Conservation (phyloP, 371 early-diverging fungal species). For the Mortierella sp. region DNA sequence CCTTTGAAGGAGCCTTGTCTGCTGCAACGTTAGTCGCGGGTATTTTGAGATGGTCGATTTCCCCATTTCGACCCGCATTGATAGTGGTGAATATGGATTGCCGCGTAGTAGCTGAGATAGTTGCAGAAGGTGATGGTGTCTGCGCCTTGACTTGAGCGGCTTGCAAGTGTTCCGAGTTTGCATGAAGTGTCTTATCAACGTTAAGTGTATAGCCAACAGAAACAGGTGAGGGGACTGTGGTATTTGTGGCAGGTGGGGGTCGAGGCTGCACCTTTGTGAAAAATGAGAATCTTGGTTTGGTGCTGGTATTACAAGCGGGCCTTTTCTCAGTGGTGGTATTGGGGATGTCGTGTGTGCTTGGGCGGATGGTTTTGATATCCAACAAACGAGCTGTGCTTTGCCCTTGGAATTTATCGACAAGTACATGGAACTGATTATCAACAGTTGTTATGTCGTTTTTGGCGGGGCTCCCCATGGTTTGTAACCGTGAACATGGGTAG, state of each 20-base stretch:
- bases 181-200: not conserved
- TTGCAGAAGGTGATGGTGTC: slow-evolving; percentile 7
- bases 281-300: slow-evolving; percentile 14
- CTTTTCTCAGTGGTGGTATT: not conserved
- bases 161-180: not conserved
- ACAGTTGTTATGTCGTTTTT: not conserved
- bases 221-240: not conserved
- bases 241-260: not conserved
- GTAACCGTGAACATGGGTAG: not conserved
- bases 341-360: not conserved
- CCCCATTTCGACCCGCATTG: slow-evolving; percentile 5
- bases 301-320: not conserved
- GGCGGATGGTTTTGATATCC: not conserved
- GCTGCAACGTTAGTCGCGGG: slow-evolving; percentile 10
- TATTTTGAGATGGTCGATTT: slow-evolving; percentile 6
- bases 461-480: not conserved
- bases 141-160: not conserved
- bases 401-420: no score
- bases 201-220: not conserved
- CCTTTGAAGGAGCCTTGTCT: no score
- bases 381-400: not conserved
- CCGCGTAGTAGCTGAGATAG: slow-evolving; percentile 9
- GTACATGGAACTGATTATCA: not conserved
- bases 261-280: slow-evolving; percentile 13
- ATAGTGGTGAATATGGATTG: slow-evolving; percentile 3